Conservation (phyloP, 1,284 basidiomycete genomes). For the Ganoderma meredithae region DNA sequence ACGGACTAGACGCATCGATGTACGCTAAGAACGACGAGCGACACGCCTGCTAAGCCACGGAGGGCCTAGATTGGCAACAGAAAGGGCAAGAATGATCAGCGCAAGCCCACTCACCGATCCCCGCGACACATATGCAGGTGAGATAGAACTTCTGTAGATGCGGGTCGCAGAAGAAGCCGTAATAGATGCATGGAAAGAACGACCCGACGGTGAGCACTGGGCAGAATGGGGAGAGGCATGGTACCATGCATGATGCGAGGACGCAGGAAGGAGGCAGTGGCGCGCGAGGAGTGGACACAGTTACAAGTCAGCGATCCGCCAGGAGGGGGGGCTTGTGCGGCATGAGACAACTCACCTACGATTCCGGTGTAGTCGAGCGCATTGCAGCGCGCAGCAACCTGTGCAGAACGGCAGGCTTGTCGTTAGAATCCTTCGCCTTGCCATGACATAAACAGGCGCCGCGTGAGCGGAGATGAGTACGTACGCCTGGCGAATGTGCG, state of each 20-base stretch:
- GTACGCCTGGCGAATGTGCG: constrained; percentile 77
- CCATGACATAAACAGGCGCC: constrained; percentile 1
- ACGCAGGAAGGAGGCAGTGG: background rate
- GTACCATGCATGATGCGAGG: background rate
- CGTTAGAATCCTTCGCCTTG: background rate
- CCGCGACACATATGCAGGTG: constrained; percentile 59
- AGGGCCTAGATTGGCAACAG: background rate
- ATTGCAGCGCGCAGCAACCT: constrained; percentile 47
- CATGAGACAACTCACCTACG: constrained; percentile 45
- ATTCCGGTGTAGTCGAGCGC: constrained; percentile 80
- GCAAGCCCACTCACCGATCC: constrained; percentile 59
- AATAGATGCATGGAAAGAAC: constrained; percentile 79
- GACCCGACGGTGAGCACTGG: constrained; percentile 75
- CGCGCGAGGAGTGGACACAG: constrained; percentile 1
- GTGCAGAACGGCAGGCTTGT: background rate
- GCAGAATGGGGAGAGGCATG: background rate
- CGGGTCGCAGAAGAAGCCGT: constrained; percentile 75
- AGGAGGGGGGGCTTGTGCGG: background rate
- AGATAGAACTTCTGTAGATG: constrained; percentile 62
- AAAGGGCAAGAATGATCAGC: constrained; percentile 10
- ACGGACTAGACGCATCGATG: constrained; percentile 1
- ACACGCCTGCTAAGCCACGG: background rate
- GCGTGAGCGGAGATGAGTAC: constrained; percentile 25
- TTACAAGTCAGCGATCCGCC: constrained; percentile 4
- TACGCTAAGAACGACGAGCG: background rate